Percentiles rank a stretch among this genome's conserved stretches.
phyloP scores from a whole-genome alignment of 139 green algal genomes.

The Picochlorum sp. region DNA sequence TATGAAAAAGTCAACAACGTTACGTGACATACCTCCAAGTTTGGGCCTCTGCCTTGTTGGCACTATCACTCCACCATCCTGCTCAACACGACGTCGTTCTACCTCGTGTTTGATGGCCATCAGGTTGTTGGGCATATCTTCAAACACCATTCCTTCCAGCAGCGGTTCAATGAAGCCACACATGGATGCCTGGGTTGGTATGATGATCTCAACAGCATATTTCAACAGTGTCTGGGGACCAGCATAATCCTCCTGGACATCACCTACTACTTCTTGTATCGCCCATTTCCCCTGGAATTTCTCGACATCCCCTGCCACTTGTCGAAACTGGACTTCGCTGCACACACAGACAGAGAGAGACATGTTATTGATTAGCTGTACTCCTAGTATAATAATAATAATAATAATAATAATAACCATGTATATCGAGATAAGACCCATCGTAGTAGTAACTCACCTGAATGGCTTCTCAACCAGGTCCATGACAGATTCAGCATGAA shows the following conservation, averaged over 20 bases:
- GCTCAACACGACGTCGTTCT: constrained; percentile 9
- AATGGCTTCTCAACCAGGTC: constrained; percentile 42
- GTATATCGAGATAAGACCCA: background rate
- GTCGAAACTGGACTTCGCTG: constrained; percentile 53
- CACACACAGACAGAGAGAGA: background rate
- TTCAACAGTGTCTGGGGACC: constrained; percentile 39
- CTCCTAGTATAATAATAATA: too few relatives aligned
- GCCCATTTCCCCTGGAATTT: constrained; percentile 57
- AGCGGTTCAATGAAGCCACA: constrained; percentile 40
- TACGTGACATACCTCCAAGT: constrained; percentile 1
- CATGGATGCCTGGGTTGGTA: constrained; percentile 27
- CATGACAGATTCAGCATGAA: constrained; percentile 46
- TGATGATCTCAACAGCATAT: constrained; percentile 53
- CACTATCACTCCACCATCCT: background rate
- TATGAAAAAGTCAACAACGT: background rate
- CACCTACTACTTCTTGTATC: constrained; percentile 17
- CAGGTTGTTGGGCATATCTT: constrained; percentile 49
- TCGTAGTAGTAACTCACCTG: background rate
- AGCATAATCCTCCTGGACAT: background rate
- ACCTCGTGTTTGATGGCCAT: constrained; percentile 39
- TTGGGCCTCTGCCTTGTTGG: constrained; percentile 1
- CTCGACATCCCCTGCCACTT: constrained; percentile 42
- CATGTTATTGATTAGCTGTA: too few relatives aligned
- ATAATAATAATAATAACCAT: too few relatives aligned
- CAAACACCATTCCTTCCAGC: constrained; percentile 46